Evolutionary conservation across 2,329 filamentous ascomycete genomes (phyloP).

Genomic region (Penicillium sp.): DNA sequence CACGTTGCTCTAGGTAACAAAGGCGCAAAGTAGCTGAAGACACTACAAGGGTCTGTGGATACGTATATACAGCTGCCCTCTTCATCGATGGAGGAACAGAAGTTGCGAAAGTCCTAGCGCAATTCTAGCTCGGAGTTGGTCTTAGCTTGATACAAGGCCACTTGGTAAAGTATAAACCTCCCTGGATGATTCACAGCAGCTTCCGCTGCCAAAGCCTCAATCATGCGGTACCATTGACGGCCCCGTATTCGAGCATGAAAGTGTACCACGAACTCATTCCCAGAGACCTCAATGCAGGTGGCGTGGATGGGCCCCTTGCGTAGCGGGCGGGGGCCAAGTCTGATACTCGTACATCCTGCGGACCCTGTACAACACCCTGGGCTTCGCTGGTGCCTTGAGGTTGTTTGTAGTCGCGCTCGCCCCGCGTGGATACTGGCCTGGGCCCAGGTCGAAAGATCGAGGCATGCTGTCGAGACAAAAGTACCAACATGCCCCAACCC

Average conservation of each 20-base stretch:
- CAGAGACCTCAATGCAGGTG: not conserved
- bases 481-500: not conserved
- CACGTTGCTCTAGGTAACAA: not conserved
- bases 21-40: not conserved
- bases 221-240: not conserved
- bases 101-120: not conserved
- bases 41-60: not conserved
- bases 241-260: not conserved
- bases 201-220: not conserved
- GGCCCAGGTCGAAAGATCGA: not conserved
- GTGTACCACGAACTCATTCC: not conserved
- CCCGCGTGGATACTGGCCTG: not conserved
- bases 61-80: not conserved
- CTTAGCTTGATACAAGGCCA: not conserved
- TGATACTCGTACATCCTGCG: conserved; percentile 1
- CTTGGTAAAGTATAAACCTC: conserved; percentile 4
- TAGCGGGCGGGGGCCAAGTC: conserved; percentile 5
- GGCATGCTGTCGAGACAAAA: not conserved
- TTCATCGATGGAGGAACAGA: not conserved
- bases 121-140: not conserved
- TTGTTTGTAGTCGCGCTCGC: not conserved
- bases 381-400: not conserved
- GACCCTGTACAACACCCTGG: conserved; percentile 3
- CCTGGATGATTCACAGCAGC: conserved; percentile 1
- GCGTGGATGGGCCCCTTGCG: conserved; percentile 15